Conservation (phyloP, 768 basidiomycete species). For the Kwoniella shandongensis region DNA sequence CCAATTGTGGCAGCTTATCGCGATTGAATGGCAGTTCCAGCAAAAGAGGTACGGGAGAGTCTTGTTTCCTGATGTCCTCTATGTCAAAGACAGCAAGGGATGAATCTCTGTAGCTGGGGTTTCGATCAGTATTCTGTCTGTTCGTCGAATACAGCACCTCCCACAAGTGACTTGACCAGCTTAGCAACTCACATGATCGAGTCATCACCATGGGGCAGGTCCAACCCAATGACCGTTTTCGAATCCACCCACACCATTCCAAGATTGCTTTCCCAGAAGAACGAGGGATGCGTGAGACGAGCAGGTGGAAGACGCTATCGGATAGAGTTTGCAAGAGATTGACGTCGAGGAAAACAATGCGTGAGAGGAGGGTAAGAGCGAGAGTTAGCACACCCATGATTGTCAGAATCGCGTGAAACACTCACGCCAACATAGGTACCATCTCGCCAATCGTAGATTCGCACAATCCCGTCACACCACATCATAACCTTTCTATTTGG, state of each 20-base stretch:
- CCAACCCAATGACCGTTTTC: neutral
- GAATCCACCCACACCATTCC: constrained; percentile 9
- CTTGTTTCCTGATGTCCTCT: constrained; percentile 2
- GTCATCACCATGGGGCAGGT: constrained; percentile 7
- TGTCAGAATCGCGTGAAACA: neutral
- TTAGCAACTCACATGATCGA: constrained; percentile 4
- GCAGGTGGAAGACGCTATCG: constrained; percentile 1
- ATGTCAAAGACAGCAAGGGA: constrained; percentile 6
- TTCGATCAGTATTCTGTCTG: neutral
- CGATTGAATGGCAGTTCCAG: constrained; percentile 9
- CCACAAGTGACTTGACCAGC: neutral
- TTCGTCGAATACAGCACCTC: neutral
- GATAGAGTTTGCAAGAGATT: too few species aligned
- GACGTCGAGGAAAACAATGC: too few species aligned
- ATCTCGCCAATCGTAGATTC: constrained; percentile 5
- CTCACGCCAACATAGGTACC: constrained; percentile 4
- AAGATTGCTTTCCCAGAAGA: constrained; percentile 8
- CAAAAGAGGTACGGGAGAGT: constrained; percentile 3
- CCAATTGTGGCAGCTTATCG: neutral
- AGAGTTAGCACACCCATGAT: too few species aligned
- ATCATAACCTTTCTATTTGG: constrained; percentile 8
- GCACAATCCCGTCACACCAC: constrained; percentile 8
- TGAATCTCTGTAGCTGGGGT: neutral
- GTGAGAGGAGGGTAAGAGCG: too few species aligned
- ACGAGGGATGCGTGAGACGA: too few species aligned